Base-by-base conservation (phyloP, 768 basidiomycete genomes). In the Pulveroboletus frians region DNA sequence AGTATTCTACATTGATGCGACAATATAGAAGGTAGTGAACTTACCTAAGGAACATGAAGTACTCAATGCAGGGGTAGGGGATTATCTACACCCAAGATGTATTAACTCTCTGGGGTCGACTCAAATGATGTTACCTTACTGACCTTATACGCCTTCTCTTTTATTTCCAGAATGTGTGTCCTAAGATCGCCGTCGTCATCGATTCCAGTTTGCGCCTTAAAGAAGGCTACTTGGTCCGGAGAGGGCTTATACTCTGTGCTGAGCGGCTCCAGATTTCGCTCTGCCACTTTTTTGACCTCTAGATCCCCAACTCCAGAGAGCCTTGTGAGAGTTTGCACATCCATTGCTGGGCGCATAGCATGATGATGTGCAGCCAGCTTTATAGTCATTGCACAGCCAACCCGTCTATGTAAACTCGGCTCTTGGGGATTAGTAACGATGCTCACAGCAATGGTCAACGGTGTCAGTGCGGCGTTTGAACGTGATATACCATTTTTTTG, bases 111-210 rank as follows among this genome's bases (percentile, higher is more conserved):
- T 3, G 27, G 26, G 1, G 6, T 3, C 13, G 21, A n/a, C n/a
- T 29, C 20, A 4, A n/a, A 21, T 0, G 3, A 30, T 3, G 13
- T 26, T 13, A 9, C 1, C 5, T 13, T 8, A 48, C 58, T 31
- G 36, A 67, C 69, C 47, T 65, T 49, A 47, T 62, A 69, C 1
- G 69, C 69, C 35, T 58, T 59, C 17, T 45, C 46, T 46, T 67
- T 65, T 9, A 70, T 58, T 6, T 43, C 50, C 8, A 71, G 18
- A 23, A 71, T 62, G 46, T 71, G 70, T 10, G 39, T 27, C 51
- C 52, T 63, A 6, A 71, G 55, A 9, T 52, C 49, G 1, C 62
- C 50, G 0, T 66, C 64, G 29, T 64, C 50, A 6, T 57, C 23
- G 41, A 71, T 70, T 5, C 65, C 55, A 31, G 56, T 68, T 53